Base-by-base conservation (phyloP, 2,329 filamentous ascomycete genomes). In the Huntiella moniliformis region DNA sequence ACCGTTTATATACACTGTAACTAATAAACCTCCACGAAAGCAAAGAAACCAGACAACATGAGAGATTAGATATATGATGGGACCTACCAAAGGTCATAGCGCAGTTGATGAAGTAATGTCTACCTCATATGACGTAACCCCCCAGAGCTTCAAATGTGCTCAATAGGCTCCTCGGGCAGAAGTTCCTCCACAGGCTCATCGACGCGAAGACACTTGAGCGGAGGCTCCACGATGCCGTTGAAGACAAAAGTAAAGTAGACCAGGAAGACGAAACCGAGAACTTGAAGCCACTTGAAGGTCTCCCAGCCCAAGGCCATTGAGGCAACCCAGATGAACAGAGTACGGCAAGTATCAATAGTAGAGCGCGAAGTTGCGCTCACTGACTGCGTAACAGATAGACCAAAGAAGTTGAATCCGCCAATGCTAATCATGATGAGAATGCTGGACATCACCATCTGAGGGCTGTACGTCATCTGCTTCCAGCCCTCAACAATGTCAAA, bases 341-440 rank as follows among this genome's bases (percentile, higher is more conserved):
- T 98, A 36, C 88, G 78, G 68, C 87, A 96, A 1, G 91, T 98
- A 61, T 98, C 91, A 55, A 98, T 96, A 31, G 88, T 96, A 31
- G 85, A 93, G 51, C 91, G 77, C 1, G 88, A 85, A 0, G 91
- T 98, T 8, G 91, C 91, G 52, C 82, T 92, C 53, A 98, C 85
- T 28, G 65, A 78, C 50, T 84, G 77, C 1, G 91, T 98, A 6
- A 98, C 88, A 1, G 83, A 91, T 7, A 98, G 73, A 5, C 91
- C 91, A 61, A 98, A 98, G 68, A 93, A 98, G 65, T 98, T 98
- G 73, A 96, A 98, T 45, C 88, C 87, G 52, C 85, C 88, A 55
- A 98, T 98, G 56, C 85, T 93, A 53, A 98, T 72, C 91, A 98
- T 98, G 59, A 96, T 96, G 49, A 93, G 61, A 5, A 96, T 46